A percentile compares a stretch with the other conserved stretches of the same genome.
Conservation (phyloP, 345 rosid genomes). For the Sonneratia alba region DNA sequence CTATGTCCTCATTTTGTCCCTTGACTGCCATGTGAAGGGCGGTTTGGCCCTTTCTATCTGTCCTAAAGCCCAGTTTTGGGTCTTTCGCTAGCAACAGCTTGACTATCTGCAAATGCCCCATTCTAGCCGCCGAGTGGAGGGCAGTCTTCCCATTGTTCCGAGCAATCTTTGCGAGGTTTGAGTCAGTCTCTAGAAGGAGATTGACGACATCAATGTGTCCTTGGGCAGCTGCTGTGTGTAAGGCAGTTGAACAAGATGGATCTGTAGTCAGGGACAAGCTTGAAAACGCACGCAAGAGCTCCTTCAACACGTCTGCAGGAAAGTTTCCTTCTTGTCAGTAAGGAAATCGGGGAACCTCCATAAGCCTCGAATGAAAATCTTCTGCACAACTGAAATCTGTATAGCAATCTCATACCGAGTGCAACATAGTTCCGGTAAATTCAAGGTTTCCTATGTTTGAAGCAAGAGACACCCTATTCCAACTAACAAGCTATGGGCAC, state of each 20-base stretch:
- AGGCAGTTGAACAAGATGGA: constrained; percentile 73
- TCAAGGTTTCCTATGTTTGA: no score
- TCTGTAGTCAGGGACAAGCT: constrained; percentile 94
- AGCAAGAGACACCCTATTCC: no score
- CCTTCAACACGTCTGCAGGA: constrained; percentile 77
- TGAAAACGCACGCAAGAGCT: constrained; percentile 59
- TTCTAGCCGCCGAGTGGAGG: constrained; percentile 93
- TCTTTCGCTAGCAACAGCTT: constrained; percentile 70
- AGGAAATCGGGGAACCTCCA: not conserved
- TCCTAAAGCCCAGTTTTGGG: constrained; percentile 67
- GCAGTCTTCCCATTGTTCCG: constrained; percentile 92
- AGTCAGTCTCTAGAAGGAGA: constrained; percentile 84
- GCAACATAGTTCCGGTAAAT: no score
- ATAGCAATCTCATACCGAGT: no score
- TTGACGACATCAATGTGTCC: constrained; percentile 81
- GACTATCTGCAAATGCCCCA: constrained; percentile 89
- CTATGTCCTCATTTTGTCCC: constrained; percentile 78
- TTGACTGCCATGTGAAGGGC: constrained; percentile 99
- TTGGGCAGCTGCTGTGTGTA: constrained; percentile 94
- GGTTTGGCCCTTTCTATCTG: constrained; percentile 87
- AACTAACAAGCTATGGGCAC: no score
- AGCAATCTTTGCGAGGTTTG: constrained; percentile 79
- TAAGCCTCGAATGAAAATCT: no score
- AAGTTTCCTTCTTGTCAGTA: not conserved
- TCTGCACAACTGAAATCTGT: no score